phyloP scores from a whole-genome alignment of 2,329 filamentous ascomycete species.

The Curvularia sp. region DNA sequence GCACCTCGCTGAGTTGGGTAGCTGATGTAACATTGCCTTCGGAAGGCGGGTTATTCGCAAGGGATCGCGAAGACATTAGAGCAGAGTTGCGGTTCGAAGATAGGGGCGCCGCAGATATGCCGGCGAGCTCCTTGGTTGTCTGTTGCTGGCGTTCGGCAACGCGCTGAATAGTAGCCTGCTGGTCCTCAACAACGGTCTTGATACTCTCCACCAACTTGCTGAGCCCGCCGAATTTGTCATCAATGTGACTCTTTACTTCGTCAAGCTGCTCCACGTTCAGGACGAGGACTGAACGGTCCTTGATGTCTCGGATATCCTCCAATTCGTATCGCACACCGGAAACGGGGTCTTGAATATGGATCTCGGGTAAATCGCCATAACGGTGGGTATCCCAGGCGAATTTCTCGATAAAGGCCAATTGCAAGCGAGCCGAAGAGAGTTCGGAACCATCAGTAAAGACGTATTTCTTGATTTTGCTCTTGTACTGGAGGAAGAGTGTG shows the following conservation, averaged over 20 bases:
- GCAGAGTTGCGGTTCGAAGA: conserved; percentile 47
- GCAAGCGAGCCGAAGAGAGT: conserved; percentile 83
- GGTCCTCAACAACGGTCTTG: conserved; percentile 81
- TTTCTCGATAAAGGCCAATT: conserved; percentile 97
- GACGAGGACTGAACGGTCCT: conserved; percentile 93
- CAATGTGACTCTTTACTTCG: conserved; percentile 95
- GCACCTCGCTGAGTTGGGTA: conserved; percentile 77
- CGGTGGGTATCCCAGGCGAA: conserved; percentile 99
- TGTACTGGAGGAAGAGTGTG: conserved; percentile 94
- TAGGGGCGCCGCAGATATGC: conserved; percentile 60
- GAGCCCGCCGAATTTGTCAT: conserved; percentile 84
- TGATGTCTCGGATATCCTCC: conserved; percentile 90
- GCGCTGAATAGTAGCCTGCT: conserved; percentile 79
- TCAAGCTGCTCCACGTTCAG: conserved; percentile 92
- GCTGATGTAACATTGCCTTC: conserved; percentile 52
- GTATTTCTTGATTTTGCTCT: conserved; percentile 96
- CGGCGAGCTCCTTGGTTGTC: conserved; percentile 83
- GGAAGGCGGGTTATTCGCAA: conserved; percentile 27
- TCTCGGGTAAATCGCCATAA: conserved; percentile 94
- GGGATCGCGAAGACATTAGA: conserved; percentile 40
- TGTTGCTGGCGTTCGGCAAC: conserved; percentile 93
- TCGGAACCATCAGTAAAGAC: conserved; percentile 85
- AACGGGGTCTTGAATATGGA: conserved; percentile 95
- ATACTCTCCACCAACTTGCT: conserved; percentile 85
- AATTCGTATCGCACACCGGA: conserved; percentile 97